These are phyloP conservation scores for Sparassis latifolia DNA, from an alignment of 1,284 basidiomycete genomes.

Conservation along the genomic window DNA sequence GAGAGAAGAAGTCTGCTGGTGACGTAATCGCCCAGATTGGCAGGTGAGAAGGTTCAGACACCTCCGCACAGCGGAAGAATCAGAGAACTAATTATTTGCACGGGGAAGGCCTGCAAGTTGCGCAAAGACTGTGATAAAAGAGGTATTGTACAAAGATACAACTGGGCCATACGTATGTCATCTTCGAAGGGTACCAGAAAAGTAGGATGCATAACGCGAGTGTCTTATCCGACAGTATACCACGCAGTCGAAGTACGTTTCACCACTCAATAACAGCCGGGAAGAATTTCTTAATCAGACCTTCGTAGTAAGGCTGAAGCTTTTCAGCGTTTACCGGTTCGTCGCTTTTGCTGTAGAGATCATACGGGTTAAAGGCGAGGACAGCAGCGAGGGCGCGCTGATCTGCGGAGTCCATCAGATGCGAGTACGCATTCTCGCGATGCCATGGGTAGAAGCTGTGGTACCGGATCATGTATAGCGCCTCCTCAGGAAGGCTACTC, in stretches of 20 bases:
- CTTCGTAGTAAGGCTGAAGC: conserved; percentile 79
- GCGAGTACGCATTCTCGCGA: conserved; percentile 74
- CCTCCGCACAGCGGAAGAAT: background rate
- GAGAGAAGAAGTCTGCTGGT: background rate
- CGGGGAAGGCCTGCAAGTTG: no score
- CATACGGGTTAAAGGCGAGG: conserved; percentile 83
- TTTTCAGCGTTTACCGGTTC: conserved; percentile 54
- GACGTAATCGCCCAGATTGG: conserved; percentile 6
- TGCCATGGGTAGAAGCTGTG: conserved; percentile 88
- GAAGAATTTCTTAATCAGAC: conserved; percentile 82
- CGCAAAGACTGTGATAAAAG: no score
- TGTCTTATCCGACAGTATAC: no score
- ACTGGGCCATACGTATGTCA: no score
- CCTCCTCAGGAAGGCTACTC: conserved; percentile 76
- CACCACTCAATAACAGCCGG: conserved; percentile 75
- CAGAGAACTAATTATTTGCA: background rate
- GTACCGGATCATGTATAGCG: conserved; percentile 87
- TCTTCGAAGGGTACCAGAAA: no score
- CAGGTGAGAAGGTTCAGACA: conserved; percentile 5
- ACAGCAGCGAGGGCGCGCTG: conserved; percentile 57
- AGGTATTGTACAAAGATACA: no score
- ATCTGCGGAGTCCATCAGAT: conserved; percentile 72
- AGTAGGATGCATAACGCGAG: no score
- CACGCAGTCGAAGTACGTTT: conserved; percentile 1
- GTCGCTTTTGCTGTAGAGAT: conserved; percentile 87